A percentile compares a stretch with the other conserved stretches of the same genome.
Conservation (phyloP, 2,329 filamentous ascomycete genomes). For the Colletotrichum sp. region DNA sequence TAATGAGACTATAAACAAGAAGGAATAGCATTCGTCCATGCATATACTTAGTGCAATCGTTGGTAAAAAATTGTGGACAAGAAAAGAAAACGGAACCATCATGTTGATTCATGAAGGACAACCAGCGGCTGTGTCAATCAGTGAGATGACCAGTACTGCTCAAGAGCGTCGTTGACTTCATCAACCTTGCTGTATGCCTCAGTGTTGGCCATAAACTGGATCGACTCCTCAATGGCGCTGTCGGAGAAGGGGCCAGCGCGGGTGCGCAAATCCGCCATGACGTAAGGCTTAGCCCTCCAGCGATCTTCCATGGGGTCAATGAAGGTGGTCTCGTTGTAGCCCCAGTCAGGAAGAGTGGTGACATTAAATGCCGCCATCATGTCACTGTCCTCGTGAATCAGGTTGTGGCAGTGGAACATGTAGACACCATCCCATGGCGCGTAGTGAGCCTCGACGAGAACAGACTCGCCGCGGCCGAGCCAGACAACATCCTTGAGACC, state of each 20-base stretch:
- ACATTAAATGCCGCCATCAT: conserved; percentile 55
- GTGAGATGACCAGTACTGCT: background rate
- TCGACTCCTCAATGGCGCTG: background rate
- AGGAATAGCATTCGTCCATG: background rate
- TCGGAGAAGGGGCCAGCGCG: background rate
- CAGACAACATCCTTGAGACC: background rate
- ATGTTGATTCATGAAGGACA: accelerated
- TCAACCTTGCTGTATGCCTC: background rate
- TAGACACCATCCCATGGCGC: background rate
- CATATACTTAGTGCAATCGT: background rate
- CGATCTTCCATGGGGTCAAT: conserved; percentile 10
- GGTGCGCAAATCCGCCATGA: conserved; percentile 1
- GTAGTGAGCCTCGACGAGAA: conserved; percentile 33
- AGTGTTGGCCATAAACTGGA: background rate
- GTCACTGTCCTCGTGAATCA: conserved; percentile 49
- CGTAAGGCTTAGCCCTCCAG: background rate
- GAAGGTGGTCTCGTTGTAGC: conserved; percentile 8
- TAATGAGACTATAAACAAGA: background rate
- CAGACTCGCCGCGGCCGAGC: conserved; percentile 44
- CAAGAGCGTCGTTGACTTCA: background rate
- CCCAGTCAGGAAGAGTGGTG: conserved; percentile 37
- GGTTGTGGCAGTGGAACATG: conserved; percentile 34
- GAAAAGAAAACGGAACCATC: background rate
- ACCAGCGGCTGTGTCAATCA: background rate
- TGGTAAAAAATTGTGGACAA: background rate